phyloP scores from a whole-genome alignment of 768 basidiomycete genomes.

The Amanita rimosa region DNA sequence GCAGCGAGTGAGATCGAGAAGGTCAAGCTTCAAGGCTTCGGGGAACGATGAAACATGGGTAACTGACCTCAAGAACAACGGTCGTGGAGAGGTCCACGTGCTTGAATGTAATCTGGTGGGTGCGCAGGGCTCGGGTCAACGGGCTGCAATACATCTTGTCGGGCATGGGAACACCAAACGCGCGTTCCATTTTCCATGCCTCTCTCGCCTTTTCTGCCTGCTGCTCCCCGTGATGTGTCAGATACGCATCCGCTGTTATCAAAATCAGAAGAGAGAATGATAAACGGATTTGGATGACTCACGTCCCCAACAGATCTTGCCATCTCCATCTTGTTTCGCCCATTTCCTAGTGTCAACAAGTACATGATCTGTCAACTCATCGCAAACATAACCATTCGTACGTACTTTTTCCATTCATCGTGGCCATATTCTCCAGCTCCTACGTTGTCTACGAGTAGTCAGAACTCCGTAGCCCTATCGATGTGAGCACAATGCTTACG shows the following conservation, averaged over 20 bases:
- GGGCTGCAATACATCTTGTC: slow-evolving; percentile 52
- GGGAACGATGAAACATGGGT: no score
- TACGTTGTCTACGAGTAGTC: slow-evolving; percentile 44
- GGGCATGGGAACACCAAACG: slow-evolving; percentile 36
- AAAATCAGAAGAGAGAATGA: background rate
- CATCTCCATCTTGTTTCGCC: slow-evolving; percentile 55
- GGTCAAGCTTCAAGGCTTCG: no score
- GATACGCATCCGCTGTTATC: slow-evolving; percentile 46
- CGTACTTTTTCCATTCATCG: slow-evolving; percentile 50
- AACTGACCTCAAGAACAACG: slow-evolving; percentile 43
- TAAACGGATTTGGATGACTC: slow-evolving; percentile 16
- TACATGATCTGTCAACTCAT: background rate
- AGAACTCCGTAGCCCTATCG: background rate
- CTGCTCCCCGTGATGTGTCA: slow-evolving; percentile 43
- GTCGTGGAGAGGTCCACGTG: slow-evolving; percentile 20
- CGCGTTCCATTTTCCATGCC: slow-evolving; percentile 39
- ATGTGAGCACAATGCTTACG: slow-evolving; percentile 35
- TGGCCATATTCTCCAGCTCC: slow-evolving; percentile 42
- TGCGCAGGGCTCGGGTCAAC: slow-evolving; percentile 50
- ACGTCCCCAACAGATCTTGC: slow-evolving; percentile 65
- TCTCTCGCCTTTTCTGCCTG: slow-evolving; percentile 39
- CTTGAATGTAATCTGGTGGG: slow-evolving; percentile 41
- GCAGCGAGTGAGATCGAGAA: no score
- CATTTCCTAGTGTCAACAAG: slow-evolving; percentile 33
- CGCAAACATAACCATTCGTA: slow-evolving; percentile 4